Evolutionary conservation across 371 early-diverging fungal species (phyloP).

Genomic region (Mycotypha africana): DNA sequence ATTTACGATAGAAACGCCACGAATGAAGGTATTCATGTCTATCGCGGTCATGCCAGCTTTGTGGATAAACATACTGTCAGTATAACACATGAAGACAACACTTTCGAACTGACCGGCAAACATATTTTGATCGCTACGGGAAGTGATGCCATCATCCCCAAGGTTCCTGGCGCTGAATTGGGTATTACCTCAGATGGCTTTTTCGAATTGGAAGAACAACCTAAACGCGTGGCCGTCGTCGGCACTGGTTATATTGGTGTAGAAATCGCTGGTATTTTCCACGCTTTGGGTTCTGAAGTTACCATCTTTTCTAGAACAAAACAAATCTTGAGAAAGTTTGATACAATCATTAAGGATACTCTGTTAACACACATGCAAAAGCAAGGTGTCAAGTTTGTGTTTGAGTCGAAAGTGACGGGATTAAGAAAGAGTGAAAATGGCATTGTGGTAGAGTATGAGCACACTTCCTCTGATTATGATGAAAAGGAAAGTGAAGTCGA

Average conservation of each 20-base stretch:
- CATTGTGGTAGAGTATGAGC: conserved; percentile 43
- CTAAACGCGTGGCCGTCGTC: conserved; percentile 85
- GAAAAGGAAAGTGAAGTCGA: conserved; percentile 33
- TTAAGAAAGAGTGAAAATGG: conserved; percentile 13
- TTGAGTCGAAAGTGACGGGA: conserved; percentile 48
- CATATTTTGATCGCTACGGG: conserved; percentile 87
- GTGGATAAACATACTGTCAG: conserved; percentile 62
- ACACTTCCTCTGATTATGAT: conserved; percentile 29
- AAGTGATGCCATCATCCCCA: conserved; percentile 63
- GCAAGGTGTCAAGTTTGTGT: conserved; percentile 67
- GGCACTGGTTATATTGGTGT: conserved; percentile 90
- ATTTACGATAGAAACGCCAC: conserved; percentile 87
- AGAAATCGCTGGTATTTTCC: conserved; percentile 94
- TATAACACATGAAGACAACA: conserved; percentile 28
- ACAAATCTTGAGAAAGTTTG: conserved; percentile 85
- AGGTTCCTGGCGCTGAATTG: conserved; percentile 77
- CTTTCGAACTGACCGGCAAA: conserved; percentile 50
- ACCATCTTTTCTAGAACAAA: conserved; percentile 78
- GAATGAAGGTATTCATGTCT: conserved; percentile 78
- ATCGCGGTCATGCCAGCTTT: conserved; percentile 81
- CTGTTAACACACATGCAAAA: conserved; percentile 70
- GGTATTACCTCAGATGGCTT: conserved; percentile 93
- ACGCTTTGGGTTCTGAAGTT: conserved; percentile 76
- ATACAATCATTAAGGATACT: conserved; percentile 75
- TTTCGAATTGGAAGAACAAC: conserved; percentile 85